Evolutionary conservation across 371 early-diverging fungal genomes (phyloP).

Genomic region (Entomophthora muscae): DNA sequence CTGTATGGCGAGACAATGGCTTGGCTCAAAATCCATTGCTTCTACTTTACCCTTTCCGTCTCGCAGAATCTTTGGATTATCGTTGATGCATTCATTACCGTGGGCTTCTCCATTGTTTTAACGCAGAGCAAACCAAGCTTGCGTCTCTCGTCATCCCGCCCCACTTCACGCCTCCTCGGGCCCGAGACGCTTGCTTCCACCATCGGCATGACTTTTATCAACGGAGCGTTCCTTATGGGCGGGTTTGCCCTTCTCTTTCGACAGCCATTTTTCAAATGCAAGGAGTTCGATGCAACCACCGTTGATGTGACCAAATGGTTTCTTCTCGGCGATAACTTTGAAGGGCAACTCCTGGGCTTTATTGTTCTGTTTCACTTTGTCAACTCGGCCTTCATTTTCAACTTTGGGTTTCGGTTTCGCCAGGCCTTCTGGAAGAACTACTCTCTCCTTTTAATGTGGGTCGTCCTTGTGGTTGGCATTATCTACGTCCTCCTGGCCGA

Average conservation of each 20-base stretch:
- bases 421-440: conserved; percentile 34
- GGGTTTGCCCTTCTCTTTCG: conserved; percentile 32
- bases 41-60: conserved; percentile 31
- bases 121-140: conserved; percentile 37
- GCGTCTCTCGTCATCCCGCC: conserved; percentile 30
- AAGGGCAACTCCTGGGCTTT: conserved; percentile 30
- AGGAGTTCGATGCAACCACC: conserved; percentile 41
- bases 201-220: conserved; percentile 40
- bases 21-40: conserved; percentile 36
- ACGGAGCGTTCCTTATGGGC: conserved; percentile 30
- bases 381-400: conserved; percentile 41
- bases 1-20: conserved; percentile 61
- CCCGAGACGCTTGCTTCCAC: conserved; percentile 44
- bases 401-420: conserved; percentile 45
- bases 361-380: conserved; percentile 41
- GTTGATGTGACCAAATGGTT: conserved; percentile 53
- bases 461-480: conserved; percentile 27
- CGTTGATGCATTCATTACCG: conserved; percentile 44
- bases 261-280: conserved; percentile 46
- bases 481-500: conserved; percentile 36
- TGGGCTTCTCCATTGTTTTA: conserved; percentile 48
- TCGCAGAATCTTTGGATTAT: conserved; percentile 48
- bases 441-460: conserved; percentile 29
- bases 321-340: conserved; percentile 58
- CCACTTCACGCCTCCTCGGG: conserved; percentile 54